Evolutionary conservation across 345 rosid genomes (phyloP), one percentile per base, ranked within the genome.

Genomic region (Acer saccharum): DNA sequence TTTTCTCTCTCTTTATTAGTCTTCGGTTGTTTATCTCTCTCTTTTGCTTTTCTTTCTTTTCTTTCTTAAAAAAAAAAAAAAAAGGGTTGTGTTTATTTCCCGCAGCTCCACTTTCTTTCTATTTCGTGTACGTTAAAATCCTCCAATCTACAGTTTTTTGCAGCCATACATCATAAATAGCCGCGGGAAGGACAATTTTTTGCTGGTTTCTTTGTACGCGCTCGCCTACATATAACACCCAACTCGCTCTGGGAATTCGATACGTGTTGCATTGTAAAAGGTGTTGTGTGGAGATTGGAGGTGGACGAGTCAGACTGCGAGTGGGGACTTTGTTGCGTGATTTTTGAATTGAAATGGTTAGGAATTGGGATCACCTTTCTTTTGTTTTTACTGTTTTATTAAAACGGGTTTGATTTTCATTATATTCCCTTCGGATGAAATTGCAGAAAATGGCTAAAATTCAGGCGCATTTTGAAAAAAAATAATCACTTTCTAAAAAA

Each of bases 101-200:
- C 41, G 35, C 61, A 16, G 21, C 32, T 57, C 39, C 21, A 23
- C 32, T 23, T 8, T 72, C 65, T 16, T 64, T 18, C 23, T 18
- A 0, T 43, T 8, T 62, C 54, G 74, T 29, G 43, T 25, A 52
- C 80, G 83, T 81, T 81, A 79, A 77, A 78, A 76, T 68, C 71
- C 41, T 27, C 27, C 6, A n/a, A 54, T 16, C 18, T 20, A 21
- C 41, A 12, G 50, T 44, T 7, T 7, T 23, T n/a, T 0, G 82
- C 77, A 55, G 77, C 54, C 55, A 57, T 50, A 76, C 76, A 78
- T 79, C 84, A 81, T 87, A 80, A 87, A 89, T 86, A 80, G 83
- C 85, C 84, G 90, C 90, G 90, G 89, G 89, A 80, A 89, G 65
- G 83, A 85, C 80, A 67, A 77, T 75, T 18, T 29, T 25, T 41